Evolutionary conservation across 345 rosid species (phyloP), one percentile per base, ranked within the genome.

Genomic region (Adansonia digitata): DNA sequence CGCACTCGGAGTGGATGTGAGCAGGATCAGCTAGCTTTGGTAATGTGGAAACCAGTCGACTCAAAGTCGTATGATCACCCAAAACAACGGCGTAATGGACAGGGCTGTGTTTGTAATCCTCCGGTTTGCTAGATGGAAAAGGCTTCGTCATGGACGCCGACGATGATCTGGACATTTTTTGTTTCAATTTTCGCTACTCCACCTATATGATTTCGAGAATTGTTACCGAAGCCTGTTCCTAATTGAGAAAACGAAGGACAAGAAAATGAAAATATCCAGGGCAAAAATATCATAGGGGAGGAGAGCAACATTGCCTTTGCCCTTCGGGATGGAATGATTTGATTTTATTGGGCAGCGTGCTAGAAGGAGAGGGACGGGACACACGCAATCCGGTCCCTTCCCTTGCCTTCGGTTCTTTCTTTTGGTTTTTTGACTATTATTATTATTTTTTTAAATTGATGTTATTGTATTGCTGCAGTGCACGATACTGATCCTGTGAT

Each of bases 21-120:
- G 84, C 79, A 1, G 97, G 96, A 76, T 93, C 96, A 26, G 90
- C 73, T 5, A 88, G 84, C 57, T 82, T 86, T 1, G 98, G 97
- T 11, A 95, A 76, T 0, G 96, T 71, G 2, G 93, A 85, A 42
- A 95, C 77, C 2, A 95, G 87, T 48, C 94, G 84, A 52, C 90
- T 78, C 5, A 95, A 87, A n/a, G 89, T 61, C 1, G 84, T 65
- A 79, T 90, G 94, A 72, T 95, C 98, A 14, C 97, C 85, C 27
- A 86, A 76, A 34, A 82, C 93, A 74, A 93, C 91, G 15, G 98
- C 98, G 84, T 88, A 85, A 66, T 95, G 99, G 37, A 89, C 88
- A 0, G 97, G 93, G 75, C 99, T 88, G 82, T 91, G 98, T 34
- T 86, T 57, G 83, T 95, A 95, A 61, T 90, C 91, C 55, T 86